Evolutionary conservation across 1,284 basidiomycete species (phyloP), one percentile per base, ranked within the genome.

Genomic region (Rhodotorula sp.): DNA sequence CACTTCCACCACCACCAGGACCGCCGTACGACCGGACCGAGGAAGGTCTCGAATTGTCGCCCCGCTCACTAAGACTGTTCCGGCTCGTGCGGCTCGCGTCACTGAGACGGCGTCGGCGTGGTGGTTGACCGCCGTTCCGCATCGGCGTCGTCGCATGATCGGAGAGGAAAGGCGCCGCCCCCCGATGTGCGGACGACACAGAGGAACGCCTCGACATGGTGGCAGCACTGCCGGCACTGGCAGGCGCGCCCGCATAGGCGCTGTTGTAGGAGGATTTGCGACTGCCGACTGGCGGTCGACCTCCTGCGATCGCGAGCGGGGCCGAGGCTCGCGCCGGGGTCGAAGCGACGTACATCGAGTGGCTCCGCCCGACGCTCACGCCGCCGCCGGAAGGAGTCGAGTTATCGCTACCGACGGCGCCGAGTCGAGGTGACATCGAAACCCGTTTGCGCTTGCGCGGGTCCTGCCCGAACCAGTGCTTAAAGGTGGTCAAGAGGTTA

Each of bases 391-490:
- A 54, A 26, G 47, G 8, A 10, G 39, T 43, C 39, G 39, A 12
- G 26, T 1, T 12, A 51, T 14, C 61, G 46, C 49, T 26, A 10
- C 59, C 60, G 23, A 60, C 52, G 12, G 51, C 51, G 12, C 62
- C 63, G 46, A 49, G 43, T 3, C 63, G 63, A 31, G 26, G 23
- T 5, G 54, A 56, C 49, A 51, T 34, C 48, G 76, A 69, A 18
- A 68, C 69, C 3, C 65, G 65, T 31, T 64, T 84, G 5, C 81
- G 78, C 54, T 83, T 81, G 20, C 81, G 80, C 18, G 79, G 76
- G 56, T 83, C 83, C 47, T 84, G 84, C 67, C 82, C 81, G 75
- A 84, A 85, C 79, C 84, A 81, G 65, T 82, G 79, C 20, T 82
- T 81, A 77, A 85, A 83, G 5, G 81, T 81, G 2, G 80, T 81